Base-by-base conservation (phyloP, 495 filamentous ascomycete genomes). In the Pseudevernia furfuracea region DNA sequence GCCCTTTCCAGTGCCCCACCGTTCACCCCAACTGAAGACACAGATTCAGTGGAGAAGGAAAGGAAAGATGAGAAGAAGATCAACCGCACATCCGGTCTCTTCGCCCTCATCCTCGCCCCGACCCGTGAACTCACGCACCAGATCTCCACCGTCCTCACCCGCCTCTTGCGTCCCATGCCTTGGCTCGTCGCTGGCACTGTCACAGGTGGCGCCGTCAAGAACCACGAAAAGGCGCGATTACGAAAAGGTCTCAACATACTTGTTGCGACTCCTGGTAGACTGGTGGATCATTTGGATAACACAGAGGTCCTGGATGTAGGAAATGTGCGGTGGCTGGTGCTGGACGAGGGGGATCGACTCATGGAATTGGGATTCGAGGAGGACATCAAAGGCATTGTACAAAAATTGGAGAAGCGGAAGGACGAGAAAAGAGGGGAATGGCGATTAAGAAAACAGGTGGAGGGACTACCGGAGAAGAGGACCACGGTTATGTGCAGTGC, bases 291-390 rank as follows among this genome's bases (percentile, higher is more conserved):
- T 74, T 71, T 98, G 25, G 88, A 96, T 59, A 90, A 96, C 65
- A 98, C 94, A 4, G 83, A 95, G 75, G 89, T 85, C 6, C 77
- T 98, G 67, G 87, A 96, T 67, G 88, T 96, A 28, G 88, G 89
- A 69, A 91, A 87, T 38, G 92, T 96, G 21, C 79, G 93, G 62
- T 98, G 94, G 94, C 76, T 98, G 28, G 86, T 98, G 1, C 79
- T 97, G 55, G 94, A 98, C 70, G 94, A 98, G 74, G 94, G 94
- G 36, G 94, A 98, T 80, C 80, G 95, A 23, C 78, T 98, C 74
- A 95, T 97, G 91, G 94, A 98, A 71, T 80, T 97, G 74, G 94
- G 94, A 1, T 97, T 98, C 69, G 94, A 97, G 76, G 84, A 96
- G 58, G 92, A 96, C 63, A 79, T 91, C 43, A 80, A 88, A 70